Evolutionary conservation across 108 stramenopile genomes (phyloP).

Genomic region (Nannochloropsis granulata): DNA sequence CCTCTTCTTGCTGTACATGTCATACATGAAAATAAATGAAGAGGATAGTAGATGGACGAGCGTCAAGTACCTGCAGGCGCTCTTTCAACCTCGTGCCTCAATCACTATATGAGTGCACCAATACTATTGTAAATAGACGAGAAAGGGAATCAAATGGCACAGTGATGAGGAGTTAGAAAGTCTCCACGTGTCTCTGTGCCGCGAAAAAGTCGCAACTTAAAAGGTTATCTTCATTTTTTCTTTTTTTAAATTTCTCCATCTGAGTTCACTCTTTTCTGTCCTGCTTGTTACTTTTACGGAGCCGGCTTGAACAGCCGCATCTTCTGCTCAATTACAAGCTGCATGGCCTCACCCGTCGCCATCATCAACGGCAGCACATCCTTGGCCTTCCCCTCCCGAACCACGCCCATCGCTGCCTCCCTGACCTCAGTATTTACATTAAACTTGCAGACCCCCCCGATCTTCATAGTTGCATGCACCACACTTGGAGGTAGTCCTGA

Average conservation of each 20-base stretch:
- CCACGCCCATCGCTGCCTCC: conserved; percentile 5
- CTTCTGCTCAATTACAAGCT: conserved; percentile 6
- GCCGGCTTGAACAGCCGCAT: conserved; percentile 11
- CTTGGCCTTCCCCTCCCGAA: not conserved
- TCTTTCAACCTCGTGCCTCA: too few species aligned
- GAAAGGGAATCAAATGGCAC: too few species aligned
- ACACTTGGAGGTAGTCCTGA: conserved; percentile 19
- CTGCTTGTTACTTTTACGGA: not conserved
- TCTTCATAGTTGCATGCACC: not conserved
- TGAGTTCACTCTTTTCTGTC: not conserved
- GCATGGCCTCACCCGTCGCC: not conserved
- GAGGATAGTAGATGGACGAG: too few species aligned
- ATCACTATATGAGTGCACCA: too few species aligned
- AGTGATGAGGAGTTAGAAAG: too few species aligned
- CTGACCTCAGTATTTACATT: conserved; percentile 39
- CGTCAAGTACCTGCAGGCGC: too few species aligned
- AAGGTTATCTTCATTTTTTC: not conserved
- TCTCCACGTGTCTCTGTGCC: too few species aligned
- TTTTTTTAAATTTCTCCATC: not conserved
- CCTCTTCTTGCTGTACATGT: too few species aligned
- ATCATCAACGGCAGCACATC: conserved; percentile 13
- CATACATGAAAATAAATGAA: too few species aligned
- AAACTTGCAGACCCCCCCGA: conserved; percentile 23
- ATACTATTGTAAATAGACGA: too few species aligned
- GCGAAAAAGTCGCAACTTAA: too few species aligned